Evolutionary conservation across 176 grass and related monocot species (phyloP).

Genomic region (Hyparrhenia diplandra): DNA sequence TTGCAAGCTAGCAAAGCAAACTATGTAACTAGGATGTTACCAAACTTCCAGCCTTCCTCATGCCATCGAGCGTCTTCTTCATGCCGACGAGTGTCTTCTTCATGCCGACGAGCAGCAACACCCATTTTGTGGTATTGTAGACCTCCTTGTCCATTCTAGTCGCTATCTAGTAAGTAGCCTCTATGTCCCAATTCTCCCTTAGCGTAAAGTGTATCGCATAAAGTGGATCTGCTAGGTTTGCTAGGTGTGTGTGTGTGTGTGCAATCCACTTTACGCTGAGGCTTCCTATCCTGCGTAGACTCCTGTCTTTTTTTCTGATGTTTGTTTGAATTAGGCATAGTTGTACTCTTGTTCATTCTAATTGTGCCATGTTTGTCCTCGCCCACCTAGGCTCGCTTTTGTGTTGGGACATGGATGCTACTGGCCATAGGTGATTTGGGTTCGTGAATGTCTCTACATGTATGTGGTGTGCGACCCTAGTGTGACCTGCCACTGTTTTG

Average conservation of each 20-base stretch:
- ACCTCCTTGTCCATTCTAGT: constrained; percentile 59
- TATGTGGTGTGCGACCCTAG: no score
- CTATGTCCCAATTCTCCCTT: constrained; percentile 32
- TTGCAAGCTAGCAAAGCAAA: no score
- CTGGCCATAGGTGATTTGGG: rapidly evolving
- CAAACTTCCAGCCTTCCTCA: no score
- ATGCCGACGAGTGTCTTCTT: constrained; percentile 46
- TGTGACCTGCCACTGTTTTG: no score
- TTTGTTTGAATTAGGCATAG: neutral
- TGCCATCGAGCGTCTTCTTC: no score
- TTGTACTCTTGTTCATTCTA: neutral
- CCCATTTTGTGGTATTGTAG: neutral
- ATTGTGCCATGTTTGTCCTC: neutral
- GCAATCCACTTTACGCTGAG: neutral
- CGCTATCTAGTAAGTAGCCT: constrained; percentile 47
- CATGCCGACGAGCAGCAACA: no score
- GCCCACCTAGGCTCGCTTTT: neutral
- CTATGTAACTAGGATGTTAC: no score
- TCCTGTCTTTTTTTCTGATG: neutral
- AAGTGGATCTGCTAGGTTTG: no score
- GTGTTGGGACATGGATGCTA: rapidly evolving
- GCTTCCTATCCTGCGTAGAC: neutral
- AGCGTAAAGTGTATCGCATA: no score
- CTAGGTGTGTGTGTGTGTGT: no score
- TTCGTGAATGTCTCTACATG: neutral